Conservation (phyloP, 139 green algal genomes). For the Bryopsis sp. region DNA sequence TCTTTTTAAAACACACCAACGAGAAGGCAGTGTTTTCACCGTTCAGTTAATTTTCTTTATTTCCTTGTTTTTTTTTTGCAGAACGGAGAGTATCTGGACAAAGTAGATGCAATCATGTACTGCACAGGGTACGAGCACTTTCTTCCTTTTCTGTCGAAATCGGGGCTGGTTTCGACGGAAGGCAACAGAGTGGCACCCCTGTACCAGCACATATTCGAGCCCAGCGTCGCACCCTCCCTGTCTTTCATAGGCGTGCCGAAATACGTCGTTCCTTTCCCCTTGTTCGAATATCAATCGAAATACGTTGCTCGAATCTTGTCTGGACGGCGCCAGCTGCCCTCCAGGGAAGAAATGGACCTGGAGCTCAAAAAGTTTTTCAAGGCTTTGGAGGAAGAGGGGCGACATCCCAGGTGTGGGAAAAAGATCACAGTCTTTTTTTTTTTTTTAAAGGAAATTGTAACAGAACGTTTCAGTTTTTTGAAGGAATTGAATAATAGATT, state of each 20-base stretch:
- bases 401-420: not conserved
- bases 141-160: conserved; percentile 9
- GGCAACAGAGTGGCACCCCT: not conserved
- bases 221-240: not conserved
- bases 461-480: too few species aligned
- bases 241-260: too few species aligned
- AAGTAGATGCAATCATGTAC: conserved; percentile 3
- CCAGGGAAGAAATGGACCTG: not conserved
- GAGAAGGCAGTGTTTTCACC: too few species aligned
- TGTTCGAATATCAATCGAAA: conserved; percentile 6
- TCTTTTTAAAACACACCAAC: too few species aligned
- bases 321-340: not conserved
- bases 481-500: too few species aligned
- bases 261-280: not conserved
- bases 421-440: too few species aligned
- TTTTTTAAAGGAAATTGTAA: too few species aligned
- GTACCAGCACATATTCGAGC: conserved; percentile 9
- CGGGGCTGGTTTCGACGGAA: not conserved
- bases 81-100: not conserved
- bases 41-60: too few species aligned
- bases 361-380: not conserved
- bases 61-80: too few species aligned
- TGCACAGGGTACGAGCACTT: conserved; percentile 7
- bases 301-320: conserved; percentile 2
- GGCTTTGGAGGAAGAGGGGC: not conserved